Conservation (phyloP, 2,329 filamentous ascomycete genomes). For the Fusarium fujikuroi region DNA sequence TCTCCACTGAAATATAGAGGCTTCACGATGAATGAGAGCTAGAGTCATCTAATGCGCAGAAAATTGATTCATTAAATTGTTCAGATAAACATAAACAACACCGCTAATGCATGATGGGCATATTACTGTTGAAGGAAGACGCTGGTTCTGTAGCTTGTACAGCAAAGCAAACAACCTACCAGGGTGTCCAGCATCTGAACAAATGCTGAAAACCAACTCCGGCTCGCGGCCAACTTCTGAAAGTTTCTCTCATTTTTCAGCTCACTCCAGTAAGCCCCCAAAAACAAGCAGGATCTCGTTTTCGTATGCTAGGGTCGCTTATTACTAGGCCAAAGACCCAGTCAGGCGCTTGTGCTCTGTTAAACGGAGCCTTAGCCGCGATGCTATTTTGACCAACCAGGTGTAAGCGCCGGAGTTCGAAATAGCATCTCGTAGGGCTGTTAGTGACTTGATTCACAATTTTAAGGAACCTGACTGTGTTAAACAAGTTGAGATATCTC, state of each 20-base stretch:
- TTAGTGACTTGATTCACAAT: not conserved
- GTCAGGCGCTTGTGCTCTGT: constrained; percentile 1
- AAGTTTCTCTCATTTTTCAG: not conserved
- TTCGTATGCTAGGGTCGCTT: constrained; percentile 18
- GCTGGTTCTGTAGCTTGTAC: too few relatives aligned
- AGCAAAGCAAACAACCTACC: not conserved
- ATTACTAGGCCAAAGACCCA: not conserved
- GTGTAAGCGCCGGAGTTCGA: not conserved
- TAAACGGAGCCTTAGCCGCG: constrained; percentile 27
- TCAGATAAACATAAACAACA: not conserved
- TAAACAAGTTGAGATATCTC: not conserved
- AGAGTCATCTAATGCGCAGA: not conserved
- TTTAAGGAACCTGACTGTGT: not conserved
- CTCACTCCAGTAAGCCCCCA: not conserved
- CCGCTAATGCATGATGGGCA: rapidly evolving
- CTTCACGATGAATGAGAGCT: not conserved
- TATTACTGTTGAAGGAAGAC: too few relatives aligned
- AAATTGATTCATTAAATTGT: not conserved
- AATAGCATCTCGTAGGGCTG: not conserved
- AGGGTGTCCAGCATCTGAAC: not conserved
- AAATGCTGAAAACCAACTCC: not conserved
- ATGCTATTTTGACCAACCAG: constrained; percentile 34
- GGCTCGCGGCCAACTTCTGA: not conserved
- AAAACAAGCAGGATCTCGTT: not conserved
- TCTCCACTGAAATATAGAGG: not conserved